phyloP scores from a whole-genome alignment of 768 basidiomycete genomes.

The Rhodosporidiobolus sp. region DNA sequence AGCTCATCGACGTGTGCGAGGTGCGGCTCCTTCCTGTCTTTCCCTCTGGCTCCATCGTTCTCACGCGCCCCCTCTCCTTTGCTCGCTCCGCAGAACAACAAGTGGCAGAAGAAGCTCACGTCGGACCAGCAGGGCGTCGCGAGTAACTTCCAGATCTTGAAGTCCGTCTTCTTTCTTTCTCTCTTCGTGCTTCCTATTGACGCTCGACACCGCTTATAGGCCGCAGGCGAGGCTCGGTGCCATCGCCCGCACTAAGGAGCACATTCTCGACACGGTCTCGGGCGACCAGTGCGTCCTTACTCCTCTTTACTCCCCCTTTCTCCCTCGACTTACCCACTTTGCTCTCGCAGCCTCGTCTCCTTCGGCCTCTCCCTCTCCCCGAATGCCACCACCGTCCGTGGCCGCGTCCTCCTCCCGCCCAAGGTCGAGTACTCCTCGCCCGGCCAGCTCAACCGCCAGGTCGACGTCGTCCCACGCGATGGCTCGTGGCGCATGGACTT shows the following conservation, averaged over 20 bases:
- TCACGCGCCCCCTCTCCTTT: not conserved
- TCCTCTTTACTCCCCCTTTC: not conserved
- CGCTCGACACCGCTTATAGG: too few species aligned
- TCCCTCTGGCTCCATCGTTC: fast-evolving
- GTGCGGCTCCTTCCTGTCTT: not conserved
- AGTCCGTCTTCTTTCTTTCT: not conserved
- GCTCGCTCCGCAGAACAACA: not conserved
- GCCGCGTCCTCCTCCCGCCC: conserved; percentile 12
- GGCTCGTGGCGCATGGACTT: conserved; percentile 6
- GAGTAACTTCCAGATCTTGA: not conserved
- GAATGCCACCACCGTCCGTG: not conserved
- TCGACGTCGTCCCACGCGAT: not conserved
- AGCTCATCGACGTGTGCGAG: conserved; percentile 2
- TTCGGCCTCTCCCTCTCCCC: conserved; percentile 11
- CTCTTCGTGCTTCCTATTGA: too few species aligned
- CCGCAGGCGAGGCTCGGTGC: not conserved
- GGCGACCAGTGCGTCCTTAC: not conserved
- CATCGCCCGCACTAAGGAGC: not conserved
- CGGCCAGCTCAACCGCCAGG: not conserved
- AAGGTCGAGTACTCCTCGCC: not conserved
- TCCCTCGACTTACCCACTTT: not conserved
- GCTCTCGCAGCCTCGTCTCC: not conserved
- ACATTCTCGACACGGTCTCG: not conserved
- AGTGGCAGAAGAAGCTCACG: not conserved
- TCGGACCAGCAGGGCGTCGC: conserved; percentile 5